These are phyloP conservation scores for Nicotiana tabacum DNA, from an alignment of 257 asterid species.

Conservation along the genomic window DNA sequence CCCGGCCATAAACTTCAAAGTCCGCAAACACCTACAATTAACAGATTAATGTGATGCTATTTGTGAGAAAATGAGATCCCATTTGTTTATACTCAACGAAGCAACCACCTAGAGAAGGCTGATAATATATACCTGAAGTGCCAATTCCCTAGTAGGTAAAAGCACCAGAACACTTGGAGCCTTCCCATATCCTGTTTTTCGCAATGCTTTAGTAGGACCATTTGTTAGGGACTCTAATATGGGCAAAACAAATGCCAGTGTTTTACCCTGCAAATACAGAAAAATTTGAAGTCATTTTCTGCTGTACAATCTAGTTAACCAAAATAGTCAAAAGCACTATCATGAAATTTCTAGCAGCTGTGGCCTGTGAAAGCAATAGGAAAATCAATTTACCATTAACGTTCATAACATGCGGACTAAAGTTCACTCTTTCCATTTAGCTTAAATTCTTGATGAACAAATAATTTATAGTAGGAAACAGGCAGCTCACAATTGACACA, in stretches of 20 bases:
- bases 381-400: neutral
- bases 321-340: neutral
- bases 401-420: neutral
- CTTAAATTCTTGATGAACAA: neutral
- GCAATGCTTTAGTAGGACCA: conserved; percentile 53
- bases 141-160: conserved; percentile 94
- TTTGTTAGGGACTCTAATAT: conserved; percentile 84
- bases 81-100: neutral
- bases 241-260: conserved; percentile 92
- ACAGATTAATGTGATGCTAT: neutral
- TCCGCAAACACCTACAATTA: conserved; percentile 59
- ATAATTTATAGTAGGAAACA: neutral
- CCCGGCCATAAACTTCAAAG: conserved; percentile 71
- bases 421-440: neutral
- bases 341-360: neutral
- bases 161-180: conserved; percentile 91
- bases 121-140: conserved; percentile 56
- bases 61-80: neutral
- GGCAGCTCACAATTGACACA: neutral
- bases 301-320: neutral
- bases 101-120: neutral
- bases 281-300: neutral
- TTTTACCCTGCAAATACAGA: conserved; percentile 58
- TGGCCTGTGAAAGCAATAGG: neutral
- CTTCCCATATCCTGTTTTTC: conserved; percentile 80